A percentile compares a stretch with the other conserved stretches of the same genome.
Evolutionary conservation across 257 asterid genomes (phyloP).

Genomic region (Solanum chiquidenum): DNA sequence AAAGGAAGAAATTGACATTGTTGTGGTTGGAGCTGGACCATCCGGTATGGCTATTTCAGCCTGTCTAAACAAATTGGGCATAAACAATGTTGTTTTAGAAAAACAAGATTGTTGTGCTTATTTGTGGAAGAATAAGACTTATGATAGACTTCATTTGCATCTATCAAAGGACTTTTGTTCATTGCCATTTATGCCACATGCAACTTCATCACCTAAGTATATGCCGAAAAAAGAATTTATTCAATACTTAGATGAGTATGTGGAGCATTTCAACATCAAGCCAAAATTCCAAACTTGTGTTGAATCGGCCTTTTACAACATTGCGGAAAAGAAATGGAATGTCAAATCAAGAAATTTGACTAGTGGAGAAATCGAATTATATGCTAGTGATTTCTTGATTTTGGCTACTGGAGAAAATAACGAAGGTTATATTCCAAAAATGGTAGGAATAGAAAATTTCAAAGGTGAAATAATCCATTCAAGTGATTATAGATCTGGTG

Average conservation of each 20-base stretch:
- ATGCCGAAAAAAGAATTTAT: conserved; percentile 24
- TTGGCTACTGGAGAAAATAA: conserved; percentile 48
- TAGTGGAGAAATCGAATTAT: conserved; percentile 1
- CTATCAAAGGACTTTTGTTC: conserved; percentile 39
- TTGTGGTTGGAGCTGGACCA: conserved; percentile 53
- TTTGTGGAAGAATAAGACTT: conserved; percentile 39
- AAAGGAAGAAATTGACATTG: conserved; percentile 10
- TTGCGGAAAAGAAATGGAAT: conserved; percentile 9
- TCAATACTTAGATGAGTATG: conserved; percentile 31
- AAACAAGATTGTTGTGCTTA: conserved; percentile 46
- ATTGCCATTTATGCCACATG: conserved; percentile 36
- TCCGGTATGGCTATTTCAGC: conserved; percentile 45
- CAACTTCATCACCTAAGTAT: conserved; percentile 23
- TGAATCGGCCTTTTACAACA: conserved; percentile 8
- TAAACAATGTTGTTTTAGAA: conserved; percentile 41
- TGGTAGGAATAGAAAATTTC: conserved; percentile 23
- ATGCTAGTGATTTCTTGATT: conserved; percentile 19
- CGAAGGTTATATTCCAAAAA: conserved; percentile 18
- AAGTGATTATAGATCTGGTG: conserved; percentile 19
- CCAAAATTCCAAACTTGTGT: conserved; percentile 13
- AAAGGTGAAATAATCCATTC: conserved; percentile 31
- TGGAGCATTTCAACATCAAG: conserved; percentile 3
- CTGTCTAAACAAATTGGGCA: conserved; percentile 21
- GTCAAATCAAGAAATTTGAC: neutral
- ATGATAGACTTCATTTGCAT: conserved; percentile 46